These are phyloP conservation scores for Candida boleticola DNA, from an alignment of 805 yeast genomes.

Conservation along the genomic window DNA sequence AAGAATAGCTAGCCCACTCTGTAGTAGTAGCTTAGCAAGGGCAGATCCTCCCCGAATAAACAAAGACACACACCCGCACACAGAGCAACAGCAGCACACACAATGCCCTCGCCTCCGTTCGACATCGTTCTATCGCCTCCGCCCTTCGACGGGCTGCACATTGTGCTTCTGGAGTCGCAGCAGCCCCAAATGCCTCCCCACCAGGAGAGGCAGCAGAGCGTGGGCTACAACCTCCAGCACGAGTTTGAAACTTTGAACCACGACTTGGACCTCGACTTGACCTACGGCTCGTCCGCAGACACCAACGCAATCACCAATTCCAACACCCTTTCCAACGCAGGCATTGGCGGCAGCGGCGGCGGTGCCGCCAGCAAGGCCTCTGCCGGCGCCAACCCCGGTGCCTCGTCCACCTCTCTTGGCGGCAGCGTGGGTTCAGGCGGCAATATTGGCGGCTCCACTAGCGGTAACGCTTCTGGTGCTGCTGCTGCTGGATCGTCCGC, in stretches of 20 bases:
- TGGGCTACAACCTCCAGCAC: slow-evolving; percentile 45
- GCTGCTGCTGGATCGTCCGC: background rate
- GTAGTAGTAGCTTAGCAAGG: too few relatives aligned
- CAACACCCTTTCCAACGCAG: background rate
- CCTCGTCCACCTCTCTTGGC: slow-evolving; percentile 1
- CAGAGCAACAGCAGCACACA: too few relatives aligned
- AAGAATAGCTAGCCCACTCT: too few relatives aligned
- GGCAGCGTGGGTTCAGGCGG: background rate
- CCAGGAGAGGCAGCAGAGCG: slow-evolving; percentile 37
- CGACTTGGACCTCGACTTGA: slow-evolving; percentile 44
- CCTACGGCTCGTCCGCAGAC: background rate
- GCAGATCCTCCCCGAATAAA: too few relatives aligned
- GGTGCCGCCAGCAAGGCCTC: background rate
- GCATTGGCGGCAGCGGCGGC: background rate
- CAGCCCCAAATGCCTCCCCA: background rate
- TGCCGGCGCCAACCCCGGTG: background rate
- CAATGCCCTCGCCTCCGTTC: slow-evolving; percentile 16
- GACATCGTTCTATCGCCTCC: slow-evolving; percentile 40
- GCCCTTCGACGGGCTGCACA: slow-evolving; percentile 25
- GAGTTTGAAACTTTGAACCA: slow-evolving; percentile 47
- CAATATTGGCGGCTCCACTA: background rate
- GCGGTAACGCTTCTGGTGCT: background rate
- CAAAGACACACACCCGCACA: too few relatives aligned
- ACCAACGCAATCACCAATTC: slow-evolving; percentile 10
- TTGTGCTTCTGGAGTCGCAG: slow-evolving; percentile 2